These are phyloP conservation scores for Pseudonitzschia delicatissima DNA, from an alignment of 108 stramenopile species.

Conservation along the genomic window DNA sequence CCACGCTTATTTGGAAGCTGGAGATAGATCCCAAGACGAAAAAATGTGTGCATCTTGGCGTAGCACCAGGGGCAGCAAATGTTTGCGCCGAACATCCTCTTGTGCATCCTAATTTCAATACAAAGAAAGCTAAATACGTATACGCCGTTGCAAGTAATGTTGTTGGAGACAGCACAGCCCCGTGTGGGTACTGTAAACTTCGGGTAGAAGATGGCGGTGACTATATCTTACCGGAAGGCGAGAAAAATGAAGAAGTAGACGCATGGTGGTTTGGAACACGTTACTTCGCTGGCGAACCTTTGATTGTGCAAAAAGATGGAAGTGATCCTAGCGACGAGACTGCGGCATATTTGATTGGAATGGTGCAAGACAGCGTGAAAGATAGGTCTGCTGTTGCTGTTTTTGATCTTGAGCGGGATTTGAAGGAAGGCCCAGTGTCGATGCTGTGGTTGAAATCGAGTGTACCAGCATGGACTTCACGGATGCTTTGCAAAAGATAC, in stretches of 20 bases:
- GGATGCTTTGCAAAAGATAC: slow-evolving; percentile 48
- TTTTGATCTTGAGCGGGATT: slow-evolving; percentile 49
- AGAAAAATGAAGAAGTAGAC: slow-evolving; percentile 42
- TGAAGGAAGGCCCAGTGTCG: slow-evolving; percentile 50
- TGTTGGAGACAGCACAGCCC: slow-evolving; percentile 48
- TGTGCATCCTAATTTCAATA: slow-evolving; percentile 53
- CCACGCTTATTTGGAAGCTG: slow-evolving; percentile 48
- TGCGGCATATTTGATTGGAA: slow-evolving; percentile 49
- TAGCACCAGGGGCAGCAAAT: slow-evolving; percentile 49
- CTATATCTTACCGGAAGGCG: slow-evolving; percentile 21
- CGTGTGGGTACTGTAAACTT: slow-evolving; percentile 40
- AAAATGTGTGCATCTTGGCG: slow-evolving; percentile 29
- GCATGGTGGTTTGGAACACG: slow-evolving; percentile 56
- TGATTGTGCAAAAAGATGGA: slow-evolving; percentile 51
- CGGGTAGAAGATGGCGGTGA: slow-evolving; percentile 30
- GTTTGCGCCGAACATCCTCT: slow-evolving; percentile 47
- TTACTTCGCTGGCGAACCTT: slow-evolving; percentile 43
- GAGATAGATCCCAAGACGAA: slow-evolving; percentile 45
- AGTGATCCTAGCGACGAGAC: slow-evolving; percentile 39
- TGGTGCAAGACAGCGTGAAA: slow-evolving; percentile 48
- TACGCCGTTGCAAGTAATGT: slow-evolving; percentile 46
- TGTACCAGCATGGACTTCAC: slow-evolving; percentile 58
- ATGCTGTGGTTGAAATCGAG: slow-evolving; percentile 43
- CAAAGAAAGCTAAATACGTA: slow-evolving; percentile 36
- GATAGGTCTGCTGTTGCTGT: slow-evolving; percentile 36